Conservation (phyloP, 106 monocot genomes). For the Acanthochlamys bracteata region DNA sequence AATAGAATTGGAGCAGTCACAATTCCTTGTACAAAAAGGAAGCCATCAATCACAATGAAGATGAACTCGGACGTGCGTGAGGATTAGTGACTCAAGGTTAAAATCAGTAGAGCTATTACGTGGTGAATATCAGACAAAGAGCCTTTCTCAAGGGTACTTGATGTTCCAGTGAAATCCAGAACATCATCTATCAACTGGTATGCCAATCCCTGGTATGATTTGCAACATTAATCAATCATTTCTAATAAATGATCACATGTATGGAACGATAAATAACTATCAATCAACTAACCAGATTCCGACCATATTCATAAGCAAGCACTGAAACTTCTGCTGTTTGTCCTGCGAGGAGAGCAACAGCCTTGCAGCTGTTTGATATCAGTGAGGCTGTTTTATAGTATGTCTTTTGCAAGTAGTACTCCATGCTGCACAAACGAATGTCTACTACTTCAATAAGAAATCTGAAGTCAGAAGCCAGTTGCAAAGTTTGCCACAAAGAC, state of each 20-base stretch:
- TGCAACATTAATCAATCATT: neutral
- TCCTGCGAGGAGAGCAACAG: slow-evolving; percentile 68
- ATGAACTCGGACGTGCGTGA: too few relatives aligned
- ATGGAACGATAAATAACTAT: neutral
- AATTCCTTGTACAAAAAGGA: slow-evolving; percentile 33
- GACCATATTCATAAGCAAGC: slow-evolving; percentile 75
- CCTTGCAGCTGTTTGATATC: slow-evolving; percentile 84
- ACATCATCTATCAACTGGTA: slow-evolving; percentile 73
- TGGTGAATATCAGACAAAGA: slow-evolving; percentile 67
- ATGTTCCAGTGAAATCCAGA: slow-evolving; percentile 74
- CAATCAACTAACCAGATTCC: slow-evolving; percentile 52
- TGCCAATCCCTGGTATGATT: slow-evolving; percentile 46
- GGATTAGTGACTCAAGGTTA: neutral
- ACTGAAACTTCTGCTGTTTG: slow-evolving; percentile 78
- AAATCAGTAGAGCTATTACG: slow-evolving; percentile 21
- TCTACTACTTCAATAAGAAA: neutral
- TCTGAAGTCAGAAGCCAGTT: too few relatives aligned
- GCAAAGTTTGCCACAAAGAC: too few relatives aligned
- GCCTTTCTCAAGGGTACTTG: slow-evolving; percentile 59
- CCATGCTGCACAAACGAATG: slow-evolving; percentile 53
- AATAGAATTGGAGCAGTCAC: slow-evolving; percentile 53
- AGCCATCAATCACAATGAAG: too few relatives aligned
- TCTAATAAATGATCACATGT: neutral
- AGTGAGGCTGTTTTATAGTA: slow-evolving; percentile 86
- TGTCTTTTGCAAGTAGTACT: slow-evolving; percentile 84